Conservation (phyloP, 441 rosid genomes). For the Populus trichocarpa region DNA sequence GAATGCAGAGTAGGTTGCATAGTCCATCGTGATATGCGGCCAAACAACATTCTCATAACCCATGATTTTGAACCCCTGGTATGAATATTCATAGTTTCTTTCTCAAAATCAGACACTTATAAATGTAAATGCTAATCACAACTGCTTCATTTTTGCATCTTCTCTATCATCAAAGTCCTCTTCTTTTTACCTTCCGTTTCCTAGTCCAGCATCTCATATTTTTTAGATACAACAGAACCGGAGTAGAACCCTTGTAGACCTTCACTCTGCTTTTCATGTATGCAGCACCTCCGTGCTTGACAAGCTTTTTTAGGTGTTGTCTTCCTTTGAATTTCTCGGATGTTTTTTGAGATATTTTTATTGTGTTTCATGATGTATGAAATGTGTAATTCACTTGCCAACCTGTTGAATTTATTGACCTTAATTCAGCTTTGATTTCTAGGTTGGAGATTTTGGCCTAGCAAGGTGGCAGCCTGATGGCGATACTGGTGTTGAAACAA, state of each 20-base stretch:
- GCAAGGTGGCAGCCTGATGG: constrained; percentile 99
- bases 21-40: constrained; percentile 98
- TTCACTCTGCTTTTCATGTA: background rate
- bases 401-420: background rate
- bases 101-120: background rate
- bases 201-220: background rate
- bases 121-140: background rate
- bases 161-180: background rate
- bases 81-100: constrained; percentile 12
- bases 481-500: constrained; percentile 85
- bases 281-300: background rate
- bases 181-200: too few species aligned
- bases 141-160: background rate
- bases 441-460: constrained; percentile 99
- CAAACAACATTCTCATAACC: constrained; percentile 95
- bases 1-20: constrained; percentile 99
- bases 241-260: background rate
- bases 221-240: too few species aligned
- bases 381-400: background rate
- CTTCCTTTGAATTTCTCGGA: background rate
- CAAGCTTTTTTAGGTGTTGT: too few species aligned
- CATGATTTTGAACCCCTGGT: constrained; percentile 99
- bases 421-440: background rate
- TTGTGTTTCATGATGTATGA: background rate
- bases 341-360: background rate